Evolutionary conservation across 2,329 filamentous ascomycete species (phyloP).

Genomic region (Penicillium verrucosum): DNA sequence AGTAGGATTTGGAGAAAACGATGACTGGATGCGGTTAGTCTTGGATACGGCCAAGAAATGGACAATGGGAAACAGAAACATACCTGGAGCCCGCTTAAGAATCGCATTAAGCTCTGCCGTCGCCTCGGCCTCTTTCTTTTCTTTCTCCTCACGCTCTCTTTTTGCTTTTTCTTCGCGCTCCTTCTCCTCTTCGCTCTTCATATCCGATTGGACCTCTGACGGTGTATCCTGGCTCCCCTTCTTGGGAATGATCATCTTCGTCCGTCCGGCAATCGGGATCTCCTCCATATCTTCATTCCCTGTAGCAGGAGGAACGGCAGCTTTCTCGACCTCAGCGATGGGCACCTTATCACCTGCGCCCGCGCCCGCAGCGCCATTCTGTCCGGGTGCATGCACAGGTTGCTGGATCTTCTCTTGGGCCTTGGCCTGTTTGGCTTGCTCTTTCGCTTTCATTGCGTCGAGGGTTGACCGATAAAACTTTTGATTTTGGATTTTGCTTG

Average conservation of each 20-base stretch:
- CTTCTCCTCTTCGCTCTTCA: conserved; percentile 25
- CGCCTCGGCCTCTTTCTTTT: conserved; percentile 38
- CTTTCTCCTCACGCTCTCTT: conserved; percentile 29
- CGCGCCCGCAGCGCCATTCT: conserved; percentile 29
- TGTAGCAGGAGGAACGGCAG: conserved; percentile 33
- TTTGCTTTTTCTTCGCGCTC: conserved; percentile 56
- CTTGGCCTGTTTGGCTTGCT: conserved; percentile 41
- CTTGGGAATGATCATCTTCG: conserved; percentile 47
- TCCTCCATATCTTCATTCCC: conserved; percentile 45
- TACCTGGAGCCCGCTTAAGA: conserved; percentile 80
- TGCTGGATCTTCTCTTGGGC: conserved; percentile 56
- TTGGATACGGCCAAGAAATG: not conserved
- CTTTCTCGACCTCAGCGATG: conserved; percentile 54
- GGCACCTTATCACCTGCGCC: conserved; percentile 51
- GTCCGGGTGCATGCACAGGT: conserved; percentile 9
- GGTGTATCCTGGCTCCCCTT: conserved; percentile 29
- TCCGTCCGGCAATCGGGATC: conserved; percentile 54
- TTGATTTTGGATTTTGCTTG: conserved; percentile 40
- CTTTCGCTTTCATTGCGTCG: conserved; percentile 51
- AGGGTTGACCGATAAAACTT: conserved; percentile 57
- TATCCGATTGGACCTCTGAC: conserved; percentile 18
- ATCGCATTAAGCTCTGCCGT: conserved; percentile 73
- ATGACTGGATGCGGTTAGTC: conserved; percentile 59
- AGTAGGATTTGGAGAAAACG: conserved; percentile 95
- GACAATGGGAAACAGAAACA: conserved; percentile 28